Evolutionary conservation across 148 eudicot genomes (phyloP), one percentile per base, ranked within the genome.

Genomic region (Cornus suecica): DNA sequence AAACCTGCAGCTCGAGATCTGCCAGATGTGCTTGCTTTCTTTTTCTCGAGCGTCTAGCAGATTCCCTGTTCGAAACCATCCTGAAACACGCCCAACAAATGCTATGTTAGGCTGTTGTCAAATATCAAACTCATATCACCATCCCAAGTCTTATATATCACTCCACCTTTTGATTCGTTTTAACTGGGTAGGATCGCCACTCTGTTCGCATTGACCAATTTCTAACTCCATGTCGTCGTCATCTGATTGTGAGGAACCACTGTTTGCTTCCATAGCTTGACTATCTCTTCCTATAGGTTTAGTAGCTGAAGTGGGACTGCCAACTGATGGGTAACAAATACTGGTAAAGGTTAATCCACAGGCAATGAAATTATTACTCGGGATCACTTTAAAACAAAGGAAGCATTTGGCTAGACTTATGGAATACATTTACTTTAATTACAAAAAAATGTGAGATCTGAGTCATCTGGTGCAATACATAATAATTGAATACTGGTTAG

Each of bases 61-160:
- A 94, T 83, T 92, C 97, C 83, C 97, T 86, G 68, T 94, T 94
- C 3, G 98, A 92, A 69, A 75, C 90, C 97, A 83, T 92, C 87
- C 98, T 94, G 86, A 65, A 80, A 84, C n/a, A 70, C 71, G 66
- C 65, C 51, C 13, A 29, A 52, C 58, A 37, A 42, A 71, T 16
- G 31, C 66, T 68, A 75, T 15, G 77, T 27, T 37, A 28, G 66
- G 68, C 58, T 67, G 26, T 72, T 51, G 0, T 28, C 1, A 37
- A 48, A 75, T n/a, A 75, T 32, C 63, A 11, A 30, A 29, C 71
- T 5, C 25, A 52, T 74, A 42, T 9, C 10, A 42, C 0, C 10
- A 52, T 23, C 6, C 25, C 30, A 16, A 14, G 20, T 65, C 20
- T 48, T 58, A 32, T 0, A 25, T 3, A 28, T 22, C 15, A 65